Evolutionary conservation across 441 rosid genomes (phyloP).

Genomic region (Erodium texanum): DNA sequence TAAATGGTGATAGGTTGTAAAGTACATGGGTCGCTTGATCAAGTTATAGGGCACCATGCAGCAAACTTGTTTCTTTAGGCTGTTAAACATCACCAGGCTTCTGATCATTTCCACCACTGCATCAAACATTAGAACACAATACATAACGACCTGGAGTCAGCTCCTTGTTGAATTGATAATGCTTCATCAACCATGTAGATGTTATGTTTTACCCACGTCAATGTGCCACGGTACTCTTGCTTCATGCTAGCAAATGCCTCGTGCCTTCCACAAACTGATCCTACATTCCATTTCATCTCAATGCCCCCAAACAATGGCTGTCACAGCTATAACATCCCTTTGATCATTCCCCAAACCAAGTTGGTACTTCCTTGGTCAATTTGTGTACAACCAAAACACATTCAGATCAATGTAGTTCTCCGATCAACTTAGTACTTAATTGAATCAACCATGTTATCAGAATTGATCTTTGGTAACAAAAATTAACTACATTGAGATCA

Average conservation of each 20-base stretch:
- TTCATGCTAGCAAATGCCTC: constrained; percentile 45
- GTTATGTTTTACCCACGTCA: constrained; percentile 59
- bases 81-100: too few species aligned
- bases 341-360: constrained; percentile 53
- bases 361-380: constrained; percentile 33
- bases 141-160: constrained; percentile 67
- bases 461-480: too few species aligned
- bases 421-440: constrained; percentile 11
- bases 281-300: constrained; percentile 48
- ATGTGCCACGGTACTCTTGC: constrained; percentile 31
- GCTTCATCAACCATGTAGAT: constrained; percentile 86
- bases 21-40: too few species aligned
- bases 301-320: too few species aligned
- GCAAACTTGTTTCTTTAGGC: too few species aligned
- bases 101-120: neutral
- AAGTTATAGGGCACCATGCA: too few species aligned
- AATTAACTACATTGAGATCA: constrained; percentile 36
- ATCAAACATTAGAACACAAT: constrained; percentile 27
- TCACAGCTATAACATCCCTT: constrained; percentile 14
- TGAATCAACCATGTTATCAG: too few species aligned
- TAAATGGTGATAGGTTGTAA: too few species aligned
- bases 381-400: constrained; percentile 52
- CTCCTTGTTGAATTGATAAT: constrained; percentile 36
- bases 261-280: constrained; percentile 55
- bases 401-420: constrained; percentile 67